Base-by-base conservation (phyloP, 1,284 basidiomycete species). In the Malassezia psittaci region DNA sequence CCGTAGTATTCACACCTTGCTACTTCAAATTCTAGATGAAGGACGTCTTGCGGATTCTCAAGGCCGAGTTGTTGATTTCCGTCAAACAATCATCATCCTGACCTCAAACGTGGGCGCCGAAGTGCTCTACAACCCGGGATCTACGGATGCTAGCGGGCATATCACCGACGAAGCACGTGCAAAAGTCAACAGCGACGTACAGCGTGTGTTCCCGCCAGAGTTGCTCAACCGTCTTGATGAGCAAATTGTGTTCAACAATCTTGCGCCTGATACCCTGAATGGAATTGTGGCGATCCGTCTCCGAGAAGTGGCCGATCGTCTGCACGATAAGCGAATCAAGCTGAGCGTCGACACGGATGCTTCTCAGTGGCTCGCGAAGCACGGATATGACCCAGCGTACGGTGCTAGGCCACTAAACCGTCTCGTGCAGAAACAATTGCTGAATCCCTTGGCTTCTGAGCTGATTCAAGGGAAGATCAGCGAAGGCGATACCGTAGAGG, bases 11-110 rank as follows among this genome's bases (percentile, higher is more conserved):
- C 51, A 62, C 38, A 88, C 91, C 82, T 88, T 93, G 57, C 79
- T 94, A 12, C 80, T 96, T 3, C 90, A 94, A 75, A 86, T 96
- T 53, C 81, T 96, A 34, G 90, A 96, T 66, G 90, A 96, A 75
- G 90, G 90, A 10, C 83, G 79, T 52, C 79, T 94, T 59, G 93
- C 89, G 1, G 90, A 96, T 48, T 65, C 66, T 2, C 74, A 75
- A 50, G 76, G 76, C 16, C 60, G 74, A 0, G 51, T 56, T 12
- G 66, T 76, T 38, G 85, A 88, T 74, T 88, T 89, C 78, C 85
- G 84, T 78, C 84, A 89, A 87, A 87, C 86, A 2, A 88, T 90
- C 72, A 85, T 91, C 65, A 87, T 91, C 75, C 85, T 94, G 80
- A 96, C 90, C 3, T 90, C 87, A 51, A 96, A 96, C 75, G 81